Evolutionary conservation across 306 rosid species (phyloP).

Genomic region (Amphicarpaea edgeworthii): DNA sequence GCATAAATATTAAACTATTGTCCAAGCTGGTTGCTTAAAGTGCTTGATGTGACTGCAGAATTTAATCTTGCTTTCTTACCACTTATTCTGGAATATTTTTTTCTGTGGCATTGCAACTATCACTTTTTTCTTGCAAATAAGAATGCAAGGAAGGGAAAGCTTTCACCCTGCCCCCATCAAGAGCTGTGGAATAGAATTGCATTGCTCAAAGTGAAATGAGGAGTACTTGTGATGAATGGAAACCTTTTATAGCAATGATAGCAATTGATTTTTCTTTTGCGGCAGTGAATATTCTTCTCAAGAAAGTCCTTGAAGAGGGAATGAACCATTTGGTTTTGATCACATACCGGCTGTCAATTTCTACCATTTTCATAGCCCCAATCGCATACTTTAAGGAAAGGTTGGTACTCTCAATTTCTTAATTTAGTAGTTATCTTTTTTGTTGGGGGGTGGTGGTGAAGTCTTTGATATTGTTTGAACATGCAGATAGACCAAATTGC

Average conservation of each 20-base stretch:
- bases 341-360: constrained; percentile 74
- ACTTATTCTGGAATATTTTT: constrained; percentile 62
- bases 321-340: constrained; percentile 90
- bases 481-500: constrained; percentile 10
- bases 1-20: constrained; percentile 56
- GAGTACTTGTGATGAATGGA: constrained; percentile 66
- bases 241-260: constrained; percentile 79
- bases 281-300: constrained; percentile 78
- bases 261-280: constrained; percentile 76
- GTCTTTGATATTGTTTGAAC: constrained; percentile 9
- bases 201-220: constrained; percentile 54
- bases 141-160: constrained; percentile 45
- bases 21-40: constrained; percentile 69
- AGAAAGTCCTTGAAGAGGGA: constrained; percentile 83
- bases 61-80: constrained; percentile 82
- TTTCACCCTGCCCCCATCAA: constrained; percentile 40
- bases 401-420: constrained; percentile 48
- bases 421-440: constrained; percentile 7
- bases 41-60: constrained; percentile 66
- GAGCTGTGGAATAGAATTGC: constrained; percentile 36
- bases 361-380: constrained; percentile 81
- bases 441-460: not conserved
- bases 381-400: constrained; percentile 77
- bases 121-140: constrained; percentile 33
- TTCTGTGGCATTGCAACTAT: constrained; percentile 25